Evolutionary conservation across 225 moss, liverwort and hornwort species (phyloP), one percentile per base, ranked within the genome.

Genomic region (Straminergon stramineum): DNA sequence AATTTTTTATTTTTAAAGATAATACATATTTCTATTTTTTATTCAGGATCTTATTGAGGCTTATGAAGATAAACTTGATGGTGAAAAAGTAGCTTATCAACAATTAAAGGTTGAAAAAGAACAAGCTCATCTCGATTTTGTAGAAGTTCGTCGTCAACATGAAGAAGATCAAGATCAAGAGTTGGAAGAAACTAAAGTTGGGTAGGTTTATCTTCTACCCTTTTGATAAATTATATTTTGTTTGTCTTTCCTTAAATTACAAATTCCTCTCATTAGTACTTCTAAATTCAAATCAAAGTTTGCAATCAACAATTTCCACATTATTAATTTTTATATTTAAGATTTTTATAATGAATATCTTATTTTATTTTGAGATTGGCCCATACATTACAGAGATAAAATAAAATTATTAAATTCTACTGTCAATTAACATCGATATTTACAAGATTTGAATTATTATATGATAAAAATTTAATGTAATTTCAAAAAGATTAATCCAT

Each of bases 101-200:
- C 92, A 95, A 86, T 69, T 99, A 23, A 97, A 94, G 63, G 75
- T 91, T 85, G 94, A 96, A n/a, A 91, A 92, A 82, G 91, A 93
- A 71, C 92, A 99, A 90, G 92, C 92, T 69, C 87, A 87, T 83
- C 69, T 92, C 83, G 95, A 99, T 90, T 99, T 97, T 89, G 91
- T 86, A 30, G 96, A 99, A 91, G 87, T 95, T 13, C 80, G 91
- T 45, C 94, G 73, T 45, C 99, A 99, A 90, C 93, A 95, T 92
- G 99, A 99, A 92, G 95, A 96, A 89, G 99, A 99, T 79, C 96
- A 96, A 88, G 97, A 99, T 62, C 92, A 94, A 90, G 99, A 99
- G 45, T 92, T 97, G 68, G 97, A 99, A 90, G 96, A 96, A 37
- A 93, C 91, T 21, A 99, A 96, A 93, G 71, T 52, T 66, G 75